A percentile compares a stretch with the other conserved stretches of the same genome.
Conservation (phyloP, 345 rosid species). For the Bruguiera sexangula region DNA sequence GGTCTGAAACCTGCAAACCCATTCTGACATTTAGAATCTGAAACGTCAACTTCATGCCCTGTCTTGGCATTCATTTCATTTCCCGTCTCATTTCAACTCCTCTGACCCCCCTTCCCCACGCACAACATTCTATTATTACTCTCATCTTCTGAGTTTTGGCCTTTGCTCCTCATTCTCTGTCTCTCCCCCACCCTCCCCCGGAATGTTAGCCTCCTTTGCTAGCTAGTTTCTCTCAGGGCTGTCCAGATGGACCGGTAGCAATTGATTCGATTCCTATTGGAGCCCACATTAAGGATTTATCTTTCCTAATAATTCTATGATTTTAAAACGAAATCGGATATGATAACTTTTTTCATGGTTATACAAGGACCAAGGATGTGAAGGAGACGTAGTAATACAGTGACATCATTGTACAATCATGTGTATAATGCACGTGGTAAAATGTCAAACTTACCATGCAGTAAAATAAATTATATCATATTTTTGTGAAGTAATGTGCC, state of each 20-base stretch:
- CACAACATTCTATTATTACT: not conserved
- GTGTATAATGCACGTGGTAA: no score
- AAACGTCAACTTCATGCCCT: conserved; percentile 58
- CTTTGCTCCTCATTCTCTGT: not conserved
- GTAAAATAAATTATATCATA: no score
- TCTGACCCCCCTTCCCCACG: conserved; percentile 8
- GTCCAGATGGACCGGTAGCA: not conserved
- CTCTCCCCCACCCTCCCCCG: not conserved
- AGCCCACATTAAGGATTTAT: not conserved
- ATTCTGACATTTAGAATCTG: conserved; percentile 64
- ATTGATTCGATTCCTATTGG: not conserved
- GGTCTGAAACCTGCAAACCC: not conserved
- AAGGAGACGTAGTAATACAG: no score
- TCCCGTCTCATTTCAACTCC: conserved; percentile 33
- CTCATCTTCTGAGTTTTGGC: not conserved
- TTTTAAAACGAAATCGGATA: no score
- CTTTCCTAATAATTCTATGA: no score
- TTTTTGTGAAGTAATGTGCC: no score
- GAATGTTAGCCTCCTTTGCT: not conserved
- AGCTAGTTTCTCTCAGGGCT: not conserved
- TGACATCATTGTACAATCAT: no score
- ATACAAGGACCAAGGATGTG: no score
- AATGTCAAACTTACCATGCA: no score
- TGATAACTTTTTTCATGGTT: no score
- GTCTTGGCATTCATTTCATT: conserved; percentile 27